Base-by-base conservation (phyloP, 306 rosid genomes). In the Senna tora region DNA sequence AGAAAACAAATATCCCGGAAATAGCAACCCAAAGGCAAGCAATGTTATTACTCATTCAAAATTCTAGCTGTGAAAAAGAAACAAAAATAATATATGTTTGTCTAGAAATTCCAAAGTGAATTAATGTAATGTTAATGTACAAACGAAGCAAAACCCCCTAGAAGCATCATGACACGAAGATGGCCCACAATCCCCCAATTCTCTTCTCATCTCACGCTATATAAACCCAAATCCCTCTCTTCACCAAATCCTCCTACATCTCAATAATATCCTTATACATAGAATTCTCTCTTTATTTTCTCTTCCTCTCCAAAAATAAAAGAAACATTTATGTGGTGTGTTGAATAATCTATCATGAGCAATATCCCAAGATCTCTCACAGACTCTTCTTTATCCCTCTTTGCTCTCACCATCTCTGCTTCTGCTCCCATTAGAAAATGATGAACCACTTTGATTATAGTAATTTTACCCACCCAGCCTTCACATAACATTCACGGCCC, bases 331-430 rank as follows among this genome's bases (percentile, higher is more conserved):
- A 36, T 36, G 30, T 25, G 30, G 39, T 36, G 6, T 36, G 3
- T 36, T 36, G 39, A 33, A 2, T 36, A 36, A 33, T 28, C 21
- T 74, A 92, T 75, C 84, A 94, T 94, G 97, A 91, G 89, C 96
- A 95, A 91, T 28, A 91, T 95, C 75, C 99, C 97, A 9, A 84
- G 56, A 42, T 84, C 99, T 73, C 87, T 94, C 81, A 94, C 88
- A 33, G 97, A 89, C 66, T 77, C 96, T 51, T 77, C 95, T 42
- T 54, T 84, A 0, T 80, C 90, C 50, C 91, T 91, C 75, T 94
- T 91, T 82, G 83, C 82, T 33, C 97, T 94, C 3, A 84, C 93
- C 41, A 94, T 91, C 38, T 94, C 99, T 12, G 68, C 96, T 9
- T 89, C 97, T 1, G 95, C 89, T 46, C 97, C 97, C 56, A n/a